These are phyloP conservation scores for Sarocladium strictum DNA, from an alignment of 2,329 filamentous ascomycete genomes.

Conservation along the genomic window DNA sequence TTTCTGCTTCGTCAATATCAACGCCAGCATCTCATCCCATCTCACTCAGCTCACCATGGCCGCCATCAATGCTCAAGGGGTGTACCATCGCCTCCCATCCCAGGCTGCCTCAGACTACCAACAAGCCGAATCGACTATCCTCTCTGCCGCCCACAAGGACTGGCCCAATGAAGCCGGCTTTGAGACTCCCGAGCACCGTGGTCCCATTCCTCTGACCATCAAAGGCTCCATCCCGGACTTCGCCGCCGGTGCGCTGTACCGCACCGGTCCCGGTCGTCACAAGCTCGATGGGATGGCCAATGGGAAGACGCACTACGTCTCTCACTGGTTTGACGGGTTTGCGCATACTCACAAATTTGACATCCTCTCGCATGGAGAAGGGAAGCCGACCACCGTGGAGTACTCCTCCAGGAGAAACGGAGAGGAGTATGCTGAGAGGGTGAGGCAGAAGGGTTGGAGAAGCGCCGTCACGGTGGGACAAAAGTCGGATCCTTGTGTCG, in stretches of 20 bases:
- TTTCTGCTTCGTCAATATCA: not conserved
- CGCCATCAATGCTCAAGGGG: not conserved
- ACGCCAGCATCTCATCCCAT: not conserved
- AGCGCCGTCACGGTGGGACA: conserved; percentile 62
- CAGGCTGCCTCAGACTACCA: not conserved
- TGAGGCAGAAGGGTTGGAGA: conserved; percentile 53
- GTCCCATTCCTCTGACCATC: conserved; percentile 57
- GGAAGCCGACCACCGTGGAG: conserved; percentile 36
- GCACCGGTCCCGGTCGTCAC: conserved; percentile 66
- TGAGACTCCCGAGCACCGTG: conserved; percentile 58
- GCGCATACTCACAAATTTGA: conserved; percentile 67
- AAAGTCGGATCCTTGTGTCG: conserved; percentile 66
- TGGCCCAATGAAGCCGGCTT: conserved; percentile 52
- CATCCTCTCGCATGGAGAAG: conserved; percentile 40
- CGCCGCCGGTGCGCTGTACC: conserved; percentile 65
- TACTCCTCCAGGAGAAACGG: conserved; percentile 69
- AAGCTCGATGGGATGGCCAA: conserved; percentile 49
- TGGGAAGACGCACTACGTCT: conserved; percentile 53
- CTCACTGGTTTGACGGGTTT: conserved; percentile 80
- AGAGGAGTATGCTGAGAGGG: conserved; percentile 54
- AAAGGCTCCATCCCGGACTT: conserved; percentile 64
- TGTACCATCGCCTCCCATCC: not conserved
- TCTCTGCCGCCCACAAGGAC: not conserved
- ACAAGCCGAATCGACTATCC: not conserved
- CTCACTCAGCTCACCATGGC: not conserved